These are phyloP conservation scores for Daldinia caldariorum DNA, from an alignment of 495 filamentous ascomycete species.

Conservation along the genomic window DNA sequence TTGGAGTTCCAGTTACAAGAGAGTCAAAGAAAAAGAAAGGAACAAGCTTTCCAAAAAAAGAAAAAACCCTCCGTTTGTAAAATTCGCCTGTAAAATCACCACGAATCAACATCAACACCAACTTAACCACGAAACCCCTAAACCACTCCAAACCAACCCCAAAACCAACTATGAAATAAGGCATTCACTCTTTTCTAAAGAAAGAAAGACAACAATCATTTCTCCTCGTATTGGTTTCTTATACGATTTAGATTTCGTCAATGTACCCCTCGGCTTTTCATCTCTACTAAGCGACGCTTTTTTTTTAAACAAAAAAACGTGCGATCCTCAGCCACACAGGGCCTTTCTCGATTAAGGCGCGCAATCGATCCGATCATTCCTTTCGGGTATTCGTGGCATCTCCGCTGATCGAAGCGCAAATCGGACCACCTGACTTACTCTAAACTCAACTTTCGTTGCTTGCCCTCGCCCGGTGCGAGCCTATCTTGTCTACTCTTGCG, in stretches of 20 bases:
- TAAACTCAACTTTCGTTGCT: constrained; percentile 26
- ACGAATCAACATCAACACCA: neutral
- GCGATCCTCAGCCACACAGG: constrained; percentile 40
- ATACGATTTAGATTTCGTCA: neutral
- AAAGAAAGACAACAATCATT: neutral
- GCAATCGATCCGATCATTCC: constrained; percentile 41
- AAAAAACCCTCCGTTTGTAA: no score
- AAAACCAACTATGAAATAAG: neutral
- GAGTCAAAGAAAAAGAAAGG: constrained; percentile 4
- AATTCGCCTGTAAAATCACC: neutral
- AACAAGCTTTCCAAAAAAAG: constrained; percentile 1
- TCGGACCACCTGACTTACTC: constrained; percentile 31
- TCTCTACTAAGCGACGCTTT: constrained; percentile 29
- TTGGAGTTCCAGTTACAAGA: constrained; percentile 16
- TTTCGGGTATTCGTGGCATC: constrained; percentile 47
- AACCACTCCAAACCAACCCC: neutral
- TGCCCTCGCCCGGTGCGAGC: constrained; percentile 57
- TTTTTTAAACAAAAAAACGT: constrained; percentile 4
- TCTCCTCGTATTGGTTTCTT: neutral
- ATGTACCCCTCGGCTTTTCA: neutral
- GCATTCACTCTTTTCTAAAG: neutral
- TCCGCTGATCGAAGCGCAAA: constrained; percentile 42
- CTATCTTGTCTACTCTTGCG: constrained; percentile 33
- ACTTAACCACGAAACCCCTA: neutral
- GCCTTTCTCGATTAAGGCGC: constrained; percentile 33